Evolutionary conservation across 169 alveolate species (phyloP).

Genomic region (Babesia caballi): DNA sequence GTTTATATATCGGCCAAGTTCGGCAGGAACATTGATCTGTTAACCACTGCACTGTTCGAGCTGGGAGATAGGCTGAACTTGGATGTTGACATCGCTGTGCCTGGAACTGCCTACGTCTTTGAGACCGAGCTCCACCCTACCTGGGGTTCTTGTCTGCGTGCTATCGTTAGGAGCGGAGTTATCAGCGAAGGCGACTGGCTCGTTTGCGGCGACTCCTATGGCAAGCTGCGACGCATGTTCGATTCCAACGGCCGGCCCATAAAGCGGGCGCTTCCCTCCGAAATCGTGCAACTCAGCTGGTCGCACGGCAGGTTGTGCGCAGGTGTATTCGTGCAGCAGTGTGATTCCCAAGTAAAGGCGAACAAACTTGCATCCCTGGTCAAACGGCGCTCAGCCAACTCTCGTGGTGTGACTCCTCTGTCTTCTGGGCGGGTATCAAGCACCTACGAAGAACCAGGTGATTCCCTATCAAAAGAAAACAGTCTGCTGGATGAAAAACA

Average conservation of each 20-base stretch:
- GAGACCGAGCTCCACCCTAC: conserved; percentile 68
- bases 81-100: conserved; percentile 53
- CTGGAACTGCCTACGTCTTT: conserved; percentile 70
- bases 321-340: conserved; percentile 10
- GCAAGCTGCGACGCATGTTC: conserved; percentile 52
- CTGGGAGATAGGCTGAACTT: conserved; percentile 74
- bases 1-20: conserved; percentile 85
- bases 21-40: conserved; percentile 74
- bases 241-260: conserved; percentile 42
- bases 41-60: conserved; percentile 72
- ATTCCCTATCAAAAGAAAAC: background rate
- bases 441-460: background rate
- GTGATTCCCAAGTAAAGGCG: conserved; percentile 29
- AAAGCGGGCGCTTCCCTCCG: conserved; percentile 70
- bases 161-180: conserved; percentile 67
- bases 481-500: background rate
- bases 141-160: conserved; percentile 65
- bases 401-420: too few relatives aligned
- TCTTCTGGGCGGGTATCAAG: too few relatives aligned
- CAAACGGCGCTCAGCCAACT: conserved; percentile 6
- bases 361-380: conserved; percentile 17
- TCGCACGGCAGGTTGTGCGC: conserved; percentile 19
- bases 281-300: conserved; percentile 62
- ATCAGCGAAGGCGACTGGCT: conserved; percentile 57
- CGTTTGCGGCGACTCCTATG: conserved; percentile 32